Base-by-base conservation (phyloP, 169 alveolate genomes). In the Ichthyophthirius multifiliis region DNA sequence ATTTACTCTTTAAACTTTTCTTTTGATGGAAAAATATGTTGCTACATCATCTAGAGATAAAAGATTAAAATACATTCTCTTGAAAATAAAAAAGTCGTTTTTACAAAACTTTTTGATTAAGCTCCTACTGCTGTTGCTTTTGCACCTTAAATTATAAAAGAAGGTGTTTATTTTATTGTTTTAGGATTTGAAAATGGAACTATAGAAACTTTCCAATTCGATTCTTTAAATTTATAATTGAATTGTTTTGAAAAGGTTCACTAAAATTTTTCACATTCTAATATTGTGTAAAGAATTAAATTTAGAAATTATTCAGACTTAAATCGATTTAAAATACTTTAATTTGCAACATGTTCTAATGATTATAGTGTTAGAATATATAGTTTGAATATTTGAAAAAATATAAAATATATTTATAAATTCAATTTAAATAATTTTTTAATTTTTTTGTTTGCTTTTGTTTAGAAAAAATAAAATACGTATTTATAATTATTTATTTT, bases 31-130 rank as follows among this genome's bases (percentile, higher is more conserved):
- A 62, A 55, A 77, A 43, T 74, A 45, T 43, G 82, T 90, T 48
- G 83, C 83, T 1, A 90, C 97, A 7, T 94, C 95, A 13, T 77
- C 92, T 27, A 93, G 95, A 84, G 97, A 93, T 75, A 86, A 89
- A 43, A 73, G 83, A 65, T 73, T 23, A 79, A 90, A 63, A 55
- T 77, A 27, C 83, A 82, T 20, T 75, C 87, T 15, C 83, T 80
- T n/a, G 31, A 34, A 13, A 80, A 87, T 37, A 82, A 79, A 35
- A 83, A 76, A 35, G 73, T 89, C 71, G 75, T 39, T 35, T 27
- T 82, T 31, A 74, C 74, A 31, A 77, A 81, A 13, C 90, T 77
- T 55, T 76, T 87, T 45, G 85, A 79, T 71, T 89, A 83, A 10
- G 78, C 83, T 34, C 90, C 90, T 16, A 93, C 95, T 39, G 90